A percentile compares a stretch with the other conserved stretches of the same genome.
Conservation (phyloP, 2,329 filamentous ascomycete species). For the Diaporthe citrichinensis region DNA sequence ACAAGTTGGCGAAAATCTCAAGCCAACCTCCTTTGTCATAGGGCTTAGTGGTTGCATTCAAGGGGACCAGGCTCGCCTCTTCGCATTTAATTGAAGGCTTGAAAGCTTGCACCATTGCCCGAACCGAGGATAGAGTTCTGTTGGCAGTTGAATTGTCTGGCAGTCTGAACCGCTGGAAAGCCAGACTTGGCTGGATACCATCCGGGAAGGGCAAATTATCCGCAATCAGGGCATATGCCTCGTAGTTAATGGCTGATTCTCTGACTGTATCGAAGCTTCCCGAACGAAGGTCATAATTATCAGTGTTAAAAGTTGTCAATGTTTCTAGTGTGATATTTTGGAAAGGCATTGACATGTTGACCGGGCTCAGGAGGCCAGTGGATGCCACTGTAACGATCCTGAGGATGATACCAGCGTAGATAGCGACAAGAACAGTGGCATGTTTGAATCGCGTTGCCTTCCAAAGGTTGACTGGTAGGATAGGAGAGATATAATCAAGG, state of each 20-base stretch:
- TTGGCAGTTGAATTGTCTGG: neutral
- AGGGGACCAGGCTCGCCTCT: neutral
- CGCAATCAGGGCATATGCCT: slow-evolving; percentile 3
- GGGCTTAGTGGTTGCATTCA: neutral
- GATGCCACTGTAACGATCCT: neutral
- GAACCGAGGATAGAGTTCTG: neutral
- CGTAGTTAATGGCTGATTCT: neutral
- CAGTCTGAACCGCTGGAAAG: neutral
- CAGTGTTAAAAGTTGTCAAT: neutral
- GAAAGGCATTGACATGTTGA: neutral
- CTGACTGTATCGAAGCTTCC: neutral
- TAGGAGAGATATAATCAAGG: neutral
- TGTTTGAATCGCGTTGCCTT: neutral
- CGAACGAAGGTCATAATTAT: neutral
- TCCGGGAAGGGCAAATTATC: neutral
- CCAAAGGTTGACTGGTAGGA: neutral
- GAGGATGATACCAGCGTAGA: neutral
- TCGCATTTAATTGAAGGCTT: neutral
- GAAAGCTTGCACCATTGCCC: neutral
- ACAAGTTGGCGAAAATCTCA: neutral
- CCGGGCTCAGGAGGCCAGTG: neutral
- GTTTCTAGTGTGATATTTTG: neutral
- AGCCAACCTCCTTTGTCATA: neutral
- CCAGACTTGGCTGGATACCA: neutral
- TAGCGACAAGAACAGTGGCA: neutral